Evolutionary conservation across 768 basidiomycete species (phyloP).

Genomic region (Agrocybe praecox): DNA sequence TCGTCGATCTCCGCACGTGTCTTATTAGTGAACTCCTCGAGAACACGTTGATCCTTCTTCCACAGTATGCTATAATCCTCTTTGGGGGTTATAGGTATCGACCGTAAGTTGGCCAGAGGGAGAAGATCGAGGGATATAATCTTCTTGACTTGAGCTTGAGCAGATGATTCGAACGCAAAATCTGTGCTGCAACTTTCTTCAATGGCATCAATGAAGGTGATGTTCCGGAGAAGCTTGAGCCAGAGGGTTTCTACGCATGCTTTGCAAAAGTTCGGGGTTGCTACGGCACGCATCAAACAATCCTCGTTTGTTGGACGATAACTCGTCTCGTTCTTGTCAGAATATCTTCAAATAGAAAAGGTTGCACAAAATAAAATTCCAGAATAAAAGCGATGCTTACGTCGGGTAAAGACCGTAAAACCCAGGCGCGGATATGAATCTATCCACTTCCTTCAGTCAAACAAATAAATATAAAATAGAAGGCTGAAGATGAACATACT

Average conservation of each 20-base stretch:
- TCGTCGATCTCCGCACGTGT: conserved; percentile 48
- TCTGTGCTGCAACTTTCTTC: conserved; percentile 37
- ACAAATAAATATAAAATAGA: neutral
- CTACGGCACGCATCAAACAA: conserved; percentile 80
- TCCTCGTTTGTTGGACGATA: conserved; percentile 85
- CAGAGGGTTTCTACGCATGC: conserved; percentile 77
- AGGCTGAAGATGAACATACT: conserved; percentile 43
- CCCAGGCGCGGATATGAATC: conserved; percentile 60
- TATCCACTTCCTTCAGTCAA: conserved; percentile 23
- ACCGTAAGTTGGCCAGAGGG: conserved; percentile 60
- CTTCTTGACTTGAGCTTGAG: conserved; percentile 18
- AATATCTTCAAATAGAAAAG: conserved; percentile 47
- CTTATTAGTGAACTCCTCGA: conserved; percentile 51
- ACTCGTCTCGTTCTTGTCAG: conserved; percentile 60
- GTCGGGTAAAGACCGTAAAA: conserved; percentile 76
- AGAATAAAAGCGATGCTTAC: conserved; percentile 38
- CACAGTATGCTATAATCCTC: conserved; percentile 58
- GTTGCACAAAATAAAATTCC: neutral
- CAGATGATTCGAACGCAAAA: neutral
- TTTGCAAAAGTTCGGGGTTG: conserved; percentile 71
- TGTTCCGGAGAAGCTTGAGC: conserved; percentile 58
- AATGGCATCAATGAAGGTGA: conserved; percentile 64
- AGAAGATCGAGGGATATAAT: conserved; percentile 53
- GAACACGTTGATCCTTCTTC: conserved; percentile 45
- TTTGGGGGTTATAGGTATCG: conserved; percentile 22